A percentile compares a stretch with the other conserved stretches of the same genome.
Conservation (phyloP, 805 yeast genomes). For the Myxozyma nipponensis region DNA sequence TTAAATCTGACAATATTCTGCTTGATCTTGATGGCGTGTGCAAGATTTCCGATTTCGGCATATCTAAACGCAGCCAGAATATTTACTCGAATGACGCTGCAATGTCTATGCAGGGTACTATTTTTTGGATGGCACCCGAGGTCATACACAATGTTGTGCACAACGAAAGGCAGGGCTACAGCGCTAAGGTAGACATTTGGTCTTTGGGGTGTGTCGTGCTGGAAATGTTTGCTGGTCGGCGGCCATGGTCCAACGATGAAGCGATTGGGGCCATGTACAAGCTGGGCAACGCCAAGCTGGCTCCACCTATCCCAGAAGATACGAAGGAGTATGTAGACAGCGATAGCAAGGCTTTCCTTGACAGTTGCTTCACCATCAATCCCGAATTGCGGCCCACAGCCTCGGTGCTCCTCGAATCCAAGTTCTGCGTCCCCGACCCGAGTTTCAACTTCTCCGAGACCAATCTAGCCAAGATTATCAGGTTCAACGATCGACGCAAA, state of each 20-base stretch:
- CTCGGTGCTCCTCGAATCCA: slow-evolving; percentile 44
- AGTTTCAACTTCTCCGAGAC: slow-evolving; percentile 53
- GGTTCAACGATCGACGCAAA: slow-evolving; percentile 36
- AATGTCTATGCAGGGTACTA: slow-evolving; percentile 98
- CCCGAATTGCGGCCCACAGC: slow-evolving; percentile 92
- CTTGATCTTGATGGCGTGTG: slow-evolving; percentile 90
- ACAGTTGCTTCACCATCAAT: slow-evolving; percentile 69
- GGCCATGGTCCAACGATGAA: slow-evolving; percentile 97
- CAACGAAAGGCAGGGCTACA: slow-evolving; percentile 79
- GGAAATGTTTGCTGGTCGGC: slow-evolving; percentile 95
- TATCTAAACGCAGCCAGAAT: slow-evolving; percentile 71
- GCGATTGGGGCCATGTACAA: slow-evolving; percentile 93
- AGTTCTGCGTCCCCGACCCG: slow-evolving; percentile 33
- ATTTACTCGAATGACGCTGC: slow-evolving; percentile 88
- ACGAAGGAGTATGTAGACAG: slow-evolving; percentile 59
- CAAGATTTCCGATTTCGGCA: slow-evolving; percentile 95
- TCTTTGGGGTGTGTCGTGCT: slow-evolving; percentile 94
- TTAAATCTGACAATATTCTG: slow-evolving; percentile 88
- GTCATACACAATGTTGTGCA: slow-evolving; percentile 81
- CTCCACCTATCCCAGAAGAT: slow-evolving; percentile 97
- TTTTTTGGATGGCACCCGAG: slow-evolving; percentile 99
- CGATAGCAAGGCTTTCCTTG: slow-evolving; percentile 67
- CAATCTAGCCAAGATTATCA: slow-evolving; percentile 52
- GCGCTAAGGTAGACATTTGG: slow-evolving; percentile 98
- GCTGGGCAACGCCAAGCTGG: slow-evolving; percentile 73